Percentiles rank a stretch among this genome's conserved stretches.
Conservation (phyloP, 108 stramenopile species). For the Cyclotella choctawhatcheeana region DNA sequence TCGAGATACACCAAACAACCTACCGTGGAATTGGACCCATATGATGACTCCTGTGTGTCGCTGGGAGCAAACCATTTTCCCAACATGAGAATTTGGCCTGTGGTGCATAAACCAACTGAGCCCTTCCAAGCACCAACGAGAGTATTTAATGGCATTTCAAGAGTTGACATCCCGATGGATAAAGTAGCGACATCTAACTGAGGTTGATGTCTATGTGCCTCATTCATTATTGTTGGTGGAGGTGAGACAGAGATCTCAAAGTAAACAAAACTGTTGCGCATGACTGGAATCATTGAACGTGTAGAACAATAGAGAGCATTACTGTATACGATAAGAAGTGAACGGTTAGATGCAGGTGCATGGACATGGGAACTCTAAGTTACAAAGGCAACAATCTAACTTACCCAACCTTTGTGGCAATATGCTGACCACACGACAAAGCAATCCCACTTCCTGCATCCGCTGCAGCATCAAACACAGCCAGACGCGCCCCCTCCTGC, state of each 20-base stretch:
- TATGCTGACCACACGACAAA: slow-evolving; percentile 90
- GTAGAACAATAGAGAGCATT: slow-evolving; percentile 84
- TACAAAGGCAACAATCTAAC: too few species aligned
- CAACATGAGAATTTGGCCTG: slow-evolving; percentile 86
- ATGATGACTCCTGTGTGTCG: slow-evolving; percentile 60
- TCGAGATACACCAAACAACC: slow-evolving; percentile 94
- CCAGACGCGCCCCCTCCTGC: slow-evolving; percentile 77
- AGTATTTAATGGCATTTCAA: slow-evolving; percentile 96
- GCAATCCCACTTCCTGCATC: slow-evolving; percentile 76
- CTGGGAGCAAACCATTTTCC: slow-evolving; percentile 82
- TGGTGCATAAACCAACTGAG: slow-evolving; percentile 90
- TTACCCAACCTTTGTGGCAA: slow-evolving; percentile 93
- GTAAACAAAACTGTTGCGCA: slow-evolving; percentile 93
- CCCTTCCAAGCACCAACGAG: slow-evolving; percentile 95
- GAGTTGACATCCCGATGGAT: slow-evolving; percentile 90
- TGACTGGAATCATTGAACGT: slow-evolving; percentile 90
- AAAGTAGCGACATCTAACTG: slow-evolving; percentile 59
- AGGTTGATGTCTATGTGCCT: slow-evolving; percentile 4
- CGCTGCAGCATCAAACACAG: slow-evolving; percentile 88
- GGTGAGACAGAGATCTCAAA: slow-evolving; percentile 91
- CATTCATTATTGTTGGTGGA: slow-evolving; percentile 48
- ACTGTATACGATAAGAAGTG: too few species aligned
- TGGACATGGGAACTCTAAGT: too few species aligned
- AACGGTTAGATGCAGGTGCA: too few species aligned
- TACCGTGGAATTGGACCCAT: slow-evolving; percentile 86